Conservation (phyloP, 2,329 filamentous ascomycete genomes). For the Clonostachys solani region DNA sequence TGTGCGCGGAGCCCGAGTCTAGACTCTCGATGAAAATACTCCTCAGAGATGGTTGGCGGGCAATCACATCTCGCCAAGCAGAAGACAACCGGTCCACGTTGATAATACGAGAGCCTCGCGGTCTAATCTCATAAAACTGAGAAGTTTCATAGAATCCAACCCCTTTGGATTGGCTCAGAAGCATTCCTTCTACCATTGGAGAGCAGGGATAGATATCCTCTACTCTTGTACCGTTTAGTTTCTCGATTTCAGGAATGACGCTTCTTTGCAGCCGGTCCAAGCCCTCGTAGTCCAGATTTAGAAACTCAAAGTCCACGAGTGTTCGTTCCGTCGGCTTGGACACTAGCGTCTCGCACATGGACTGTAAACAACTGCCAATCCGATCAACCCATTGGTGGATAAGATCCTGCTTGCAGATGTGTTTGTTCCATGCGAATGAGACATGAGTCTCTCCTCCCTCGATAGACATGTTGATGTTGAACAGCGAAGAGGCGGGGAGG, state of each 20-base stretch:
- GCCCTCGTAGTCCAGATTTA: constrained; percentile 33
- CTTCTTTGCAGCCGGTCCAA: constrained; percentile 31
- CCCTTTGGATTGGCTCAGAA: constrained; percentile 19
- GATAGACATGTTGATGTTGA: constrained; percentile 40
- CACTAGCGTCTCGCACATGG: constrained; percentile 28
- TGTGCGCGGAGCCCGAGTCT: constrained; percentile 11
- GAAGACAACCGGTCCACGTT: constrained; percentile 23
- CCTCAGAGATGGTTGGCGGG: constrained; percentile 24
- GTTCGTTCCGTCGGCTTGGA: constrained; percentile 32
- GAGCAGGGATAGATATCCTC: constrained; percentile 23
- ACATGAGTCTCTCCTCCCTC: constrained; percentile 36
- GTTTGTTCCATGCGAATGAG: constrained; percentile 37
- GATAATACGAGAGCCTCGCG: constrained; percentile 9
- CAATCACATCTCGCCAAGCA: constrained; percentile 39
- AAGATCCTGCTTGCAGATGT: constrained; percentile 29
- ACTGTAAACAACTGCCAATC: constrained; percentile 34
- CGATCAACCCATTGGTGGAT: constrained; percentile 36
- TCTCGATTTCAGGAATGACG: constrained; percentile 22
- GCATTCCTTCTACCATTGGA: constrained; percentile 20
- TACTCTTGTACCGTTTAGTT: constrained; percentile 19
- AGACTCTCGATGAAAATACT: constrained; percentile 24
- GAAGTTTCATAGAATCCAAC: constrained; percentile 21
- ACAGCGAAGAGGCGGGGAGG: constrained; percentile 31
- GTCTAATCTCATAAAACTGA: constrained; percentile 20
- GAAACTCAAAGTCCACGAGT: constrained; percentile 33